A percentile compares a stretch with the other conserved stretches of the same genome.
Evolutionary conservation across 139 green algal genomes (phyloP).

Genomic region (Penium margaritaceum): DNA sequence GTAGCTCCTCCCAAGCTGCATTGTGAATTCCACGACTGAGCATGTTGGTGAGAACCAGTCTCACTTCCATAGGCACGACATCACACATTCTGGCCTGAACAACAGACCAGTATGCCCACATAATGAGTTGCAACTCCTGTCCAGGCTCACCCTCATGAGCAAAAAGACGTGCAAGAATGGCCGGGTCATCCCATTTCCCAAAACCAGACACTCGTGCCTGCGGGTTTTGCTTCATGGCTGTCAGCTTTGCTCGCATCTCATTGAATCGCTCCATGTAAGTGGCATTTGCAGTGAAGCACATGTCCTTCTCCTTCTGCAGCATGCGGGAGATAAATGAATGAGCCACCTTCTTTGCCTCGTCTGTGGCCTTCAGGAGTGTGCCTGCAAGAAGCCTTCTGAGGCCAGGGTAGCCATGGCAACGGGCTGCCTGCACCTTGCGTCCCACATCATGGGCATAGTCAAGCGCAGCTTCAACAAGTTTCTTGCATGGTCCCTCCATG

Average conservation of each 20-base stretch:
- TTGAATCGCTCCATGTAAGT: constrained; percentile 17
- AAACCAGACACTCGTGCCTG: not conserved
- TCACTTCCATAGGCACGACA: constrained; percentile 21
- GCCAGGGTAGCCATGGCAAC: not conserved
- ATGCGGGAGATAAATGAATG: not conserved
- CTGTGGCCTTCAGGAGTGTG: not conserved
- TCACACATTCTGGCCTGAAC: constrained; percentile 8
- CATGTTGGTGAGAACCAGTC: not conserved
- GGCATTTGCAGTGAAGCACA: not conserved
- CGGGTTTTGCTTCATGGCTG: not conserved
- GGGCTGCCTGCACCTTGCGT: not conserved
- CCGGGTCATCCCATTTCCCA: not conserved
- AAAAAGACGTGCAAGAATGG: not conserved
- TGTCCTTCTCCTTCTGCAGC: not conserved
- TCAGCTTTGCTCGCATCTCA: constrained; percentile 2
- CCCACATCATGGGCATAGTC: constrained; percentile 18
- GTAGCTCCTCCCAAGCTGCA: not conserved
- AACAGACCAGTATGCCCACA: constrained; percentile 15
- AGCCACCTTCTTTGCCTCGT: not conserved
- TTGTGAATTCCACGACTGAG: not conserved
- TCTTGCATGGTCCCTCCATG: not conserved
- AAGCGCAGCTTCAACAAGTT: not conserved
- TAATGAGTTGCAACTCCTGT: constrained; percentile 12
- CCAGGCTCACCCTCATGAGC: constrained; percentile 3
- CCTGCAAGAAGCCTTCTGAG: not conserved